These are phyloP conservation scores for Articulospora tetracladia DNA, from an alignment of 495 filamentous ascomycete species.

Conservation along the genomic window DNA sequence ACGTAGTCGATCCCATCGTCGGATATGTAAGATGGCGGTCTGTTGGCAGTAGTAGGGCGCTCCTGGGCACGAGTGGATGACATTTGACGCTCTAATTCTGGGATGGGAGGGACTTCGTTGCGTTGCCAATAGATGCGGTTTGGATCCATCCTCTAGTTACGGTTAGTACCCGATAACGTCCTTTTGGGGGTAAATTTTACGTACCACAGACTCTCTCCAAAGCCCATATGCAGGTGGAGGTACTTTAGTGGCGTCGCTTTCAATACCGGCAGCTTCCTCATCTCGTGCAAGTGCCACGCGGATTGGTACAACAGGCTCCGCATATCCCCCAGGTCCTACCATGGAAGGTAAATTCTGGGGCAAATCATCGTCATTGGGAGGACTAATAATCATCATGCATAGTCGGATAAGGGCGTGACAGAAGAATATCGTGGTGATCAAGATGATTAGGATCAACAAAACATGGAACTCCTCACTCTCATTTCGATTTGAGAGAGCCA, in stretches of 20 bases:
- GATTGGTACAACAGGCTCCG: slow-evolving; percentile 58
- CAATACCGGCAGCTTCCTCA: slow-evolving; percentile 53
- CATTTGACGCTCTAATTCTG: slow-evolving; percentile 18
- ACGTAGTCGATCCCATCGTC: slow-evolving; percentile 70
- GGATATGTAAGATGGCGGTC: slow-evolving; percentile 68
- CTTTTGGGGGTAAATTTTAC: slow-evolving; percentile 28
- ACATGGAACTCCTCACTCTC: slow-evolving; percentile 63
- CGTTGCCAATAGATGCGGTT: slow-evolving; percentile 77
- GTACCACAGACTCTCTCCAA: slow-evolving; percentile 79
- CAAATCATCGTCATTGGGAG: slow-evolving; percentile 13
- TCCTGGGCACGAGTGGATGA: slow-evolving; percentile 14
- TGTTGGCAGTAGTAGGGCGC: slow-evolving; percentile 28
- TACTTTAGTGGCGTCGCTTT: slow-evolving; percentile 47
- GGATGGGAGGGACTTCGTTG: slow-evolving; percentile 29
- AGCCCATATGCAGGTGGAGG: slow-evolving; percentile 86
- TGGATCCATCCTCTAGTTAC: slow-evolving; percentile 64
- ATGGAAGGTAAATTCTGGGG: slow-evolving; percentile 34
- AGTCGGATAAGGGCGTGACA: slow-evolving; percentile 72
- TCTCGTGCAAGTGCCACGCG: slow-evolving; percentile 57
- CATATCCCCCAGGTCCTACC: slow-evolving; percentile 51
- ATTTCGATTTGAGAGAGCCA: slow-evolving; percentile 24
- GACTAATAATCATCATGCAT: slow-evolving; percentile 53
- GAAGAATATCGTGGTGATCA: slow-evolving; percentile 72
- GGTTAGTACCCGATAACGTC: slow-evolving; percentile 10
- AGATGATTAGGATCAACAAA: slow-evolving; percentile 69